Percentiles rank a stretch among this genome's conserved stretches.
Conservation (phyloP, 495 filamentous ascomycete species). For the Neurospora africana region DNA sequence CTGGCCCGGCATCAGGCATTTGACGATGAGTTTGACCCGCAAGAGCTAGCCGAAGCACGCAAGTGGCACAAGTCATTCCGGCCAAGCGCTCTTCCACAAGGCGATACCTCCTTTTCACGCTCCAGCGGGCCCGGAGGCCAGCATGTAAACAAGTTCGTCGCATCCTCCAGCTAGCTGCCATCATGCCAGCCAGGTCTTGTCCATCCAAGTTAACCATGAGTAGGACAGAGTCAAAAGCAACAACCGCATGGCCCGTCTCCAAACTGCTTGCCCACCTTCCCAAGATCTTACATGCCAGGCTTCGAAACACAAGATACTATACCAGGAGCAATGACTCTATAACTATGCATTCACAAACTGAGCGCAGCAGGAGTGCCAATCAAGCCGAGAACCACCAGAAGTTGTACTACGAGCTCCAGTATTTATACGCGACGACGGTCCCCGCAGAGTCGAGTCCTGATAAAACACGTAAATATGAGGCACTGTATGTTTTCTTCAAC, state of each 20-base stretch:
- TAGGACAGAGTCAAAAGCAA: constrained; percentile 91
- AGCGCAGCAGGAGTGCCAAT: constrained; percentile 37
- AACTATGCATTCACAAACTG: constrained; percentile 32
- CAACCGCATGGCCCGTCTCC: constrained; percentile 48
- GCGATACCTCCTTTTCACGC: constrained; percentile 63
- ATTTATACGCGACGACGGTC: constrained; percentile 46
- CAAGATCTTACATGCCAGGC: constrained; percentile 48
- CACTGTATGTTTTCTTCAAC: constrained; percentile 18
- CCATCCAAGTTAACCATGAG: not conserved
- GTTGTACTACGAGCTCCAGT: constrained; percentile 41
- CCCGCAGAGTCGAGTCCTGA: constrained; percentile 27
- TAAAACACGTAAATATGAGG: constrained; percentile 31
- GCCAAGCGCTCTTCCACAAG: constrained; percentile 51
- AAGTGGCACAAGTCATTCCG: constrained; percentile 64
- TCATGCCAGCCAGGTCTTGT: constrained; percentile 3
- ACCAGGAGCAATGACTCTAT: constrained; percentile 49
- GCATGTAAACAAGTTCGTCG: constrained; percentile 86
- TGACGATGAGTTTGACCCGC: constrained; percentile 34
- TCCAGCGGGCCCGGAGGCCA: constrained; percentile 93
- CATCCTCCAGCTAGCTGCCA: not conserved
- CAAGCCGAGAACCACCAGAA: constrained; percentile 34
- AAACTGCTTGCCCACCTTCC: constrained; percentile 56
- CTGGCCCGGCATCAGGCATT: constrained; percentile 27
- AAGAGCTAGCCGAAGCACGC: constrained; percentile 58
- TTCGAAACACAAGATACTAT: constrained; percentile 62